Evolutionary conservation across 2,329 filamentous ascomycete genomes (phyloP), one percentile per base, ranked within the genome.

Genomic region (Fusarium euwallaceae): DNA sequence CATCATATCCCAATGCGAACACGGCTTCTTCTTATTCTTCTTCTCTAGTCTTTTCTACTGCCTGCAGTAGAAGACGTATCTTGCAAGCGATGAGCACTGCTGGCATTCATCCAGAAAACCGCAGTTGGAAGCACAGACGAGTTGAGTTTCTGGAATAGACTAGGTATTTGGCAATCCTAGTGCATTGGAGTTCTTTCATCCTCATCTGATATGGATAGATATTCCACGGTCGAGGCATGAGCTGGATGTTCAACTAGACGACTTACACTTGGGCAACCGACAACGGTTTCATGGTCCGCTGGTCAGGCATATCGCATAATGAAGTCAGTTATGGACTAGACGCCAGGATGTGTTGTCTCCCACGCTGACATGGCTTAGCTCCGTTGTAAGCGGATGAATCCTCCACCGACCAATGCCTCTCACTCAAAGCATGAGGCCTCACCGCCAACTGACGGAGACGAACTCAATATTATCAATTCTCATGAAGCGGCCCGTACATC

Each of bases 351-450:
- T 7, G 20, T 9, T 36, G 20, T 39, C 24, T 12, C 16, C n/a
- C 7, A 7, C 14, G 12, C n/a, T 24, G 41, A 62, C 29, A 36
- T 32, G 79, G 32, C 39, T 17, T 37, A 68, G 61, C 60, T 43
- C 53, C 34, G 56, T 32, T 62, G 60, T 36, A 37, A 62, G 60
- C 60, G 41, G 60, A 24, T 16, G 41, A 51, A 37, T 51, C 48
- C 29, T n/a, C 45, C 43, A 41, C 60, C 22, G 45, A 64, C 24
- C 48, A 53, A 5, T 5, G 48, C 48, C 27, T 32, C 48, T 53
- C 48, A 2, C 27, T 29, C 11, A 8, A 20, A 32, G 48, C 17
- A n/a, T 32, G 48, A 20, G 27, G 48, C 36, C 36, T 59, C 56
- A 59, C 36, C 56, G 34, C 53, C 53, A 34, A 41, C 36, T 27